These are phyloP conservation scores for Podila clonocystis DNA, from an alignment of 192 early-diverging fungal species.

Conservation along the genomic window DNA sequence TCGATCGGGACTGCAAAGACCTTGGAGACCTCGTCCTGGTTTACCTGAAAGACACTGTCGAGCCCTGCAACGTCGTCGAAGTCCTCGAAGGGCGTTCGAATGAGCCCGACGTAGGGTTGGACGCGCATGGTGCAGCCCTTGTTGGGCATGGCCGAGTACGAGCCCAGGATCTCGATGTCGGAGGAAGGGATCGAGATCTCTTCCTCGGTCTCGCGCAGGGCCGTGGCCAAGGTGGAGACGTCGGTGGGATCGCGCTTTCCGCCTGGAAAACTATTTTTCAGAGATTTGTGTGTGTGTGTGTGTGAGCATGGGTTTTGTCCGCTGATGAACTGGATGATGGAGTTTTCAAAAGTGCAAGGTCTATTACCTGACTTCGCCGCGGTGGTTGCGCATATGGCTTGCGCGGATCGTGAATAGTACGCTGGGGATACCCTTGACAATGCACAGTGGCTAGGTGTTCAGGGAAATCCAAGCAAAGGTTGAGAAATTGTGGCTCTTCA, in stretches of 20 bases:
- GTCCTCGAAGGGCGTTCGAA: slow-evolving; percentile 56
- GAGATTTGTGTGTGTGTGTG: too few species aligned
- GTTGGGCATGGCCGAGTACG: slow-evolving; percentile 70
- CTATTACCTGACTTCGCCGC: slow-evolving; percentile 77
- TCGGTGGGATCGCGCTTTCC: slow-evolving; percentile 77
- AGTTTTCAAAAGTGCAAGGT: not conserved
- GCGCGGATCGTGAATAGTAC: slow-evolving; percentile 85
- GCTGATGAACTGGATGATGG: too few species aligned
- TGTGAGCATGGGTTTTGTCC: too few species aligned
- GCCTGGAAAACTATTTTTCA: slow-evolving; percentile 69
- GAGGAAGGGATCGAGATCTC: slow-evolving; percentile 69
- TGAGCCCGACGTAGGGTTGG: slow-evolving; percentile 70
- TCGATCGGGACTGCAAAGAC: slow-evolving; percentile 76
- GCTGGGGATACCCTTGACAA: slow-evolving; percentile 64
- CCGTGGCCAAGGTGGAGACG: slow-evolving; percentile 64
- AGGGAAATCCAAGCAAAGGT: not conserved
- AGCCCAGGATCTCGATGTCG: slow-evolving; percentile 68
- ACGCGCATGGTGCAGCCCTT: slow-evolving; percentile 64
- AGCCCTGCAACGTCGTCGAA: not conserved
- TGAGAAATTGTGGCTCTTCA: slow-evolving; percentile 19
- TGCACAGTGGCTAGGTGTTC: slow-evolving; percentile 65
- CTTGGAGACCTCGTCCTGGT: slow-evolving; percentile 72
- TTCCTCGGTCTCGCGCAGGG: slow-evolving; percentile 83
- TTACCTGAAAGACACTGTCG: slow-evolving; percentile 50
- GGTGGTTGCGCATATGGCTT: slow-evolving; percentile 71